Base-by-base conservation (phyloP, 495 filamentous ascomycete genomes). In the Chaetomium tenue region DNA sequence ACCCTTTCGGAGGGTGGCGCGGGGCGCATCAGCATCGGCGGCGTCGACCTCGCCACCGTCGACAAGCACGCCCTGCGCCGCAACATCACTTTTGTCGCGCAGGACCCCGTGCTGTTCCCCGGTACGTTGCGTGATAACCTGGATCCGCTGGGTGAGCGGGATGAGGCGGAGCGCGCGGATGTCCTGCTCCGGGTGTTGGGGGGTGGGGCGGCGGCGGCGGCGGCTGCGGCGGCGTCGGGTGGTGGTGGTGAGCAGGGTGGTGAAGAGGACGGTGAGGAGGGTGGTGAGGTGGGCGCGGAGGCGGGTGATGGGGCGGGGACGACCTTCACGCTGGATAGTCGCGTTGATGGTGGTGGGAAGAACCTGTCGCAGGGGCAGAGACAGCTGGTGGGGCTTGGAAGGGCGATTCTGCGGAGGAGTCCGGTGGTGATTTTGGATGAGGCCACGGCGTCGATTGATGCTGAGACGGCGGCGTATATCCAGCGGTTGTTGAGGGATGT, bases 401-500 rank as follows among this genome's bases (percentile, higher is more conserved):
- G 84, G 12, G 84, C 85, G 0, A 79, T 88, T 15, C 76, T 87
- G n/a, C 72, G 83, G 39, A 73, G 81, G n/a, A 83, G 82, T 22
- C 81, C 81, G 57, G 79, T 88, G 40, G 81, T 88, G 28, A 75
- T 92, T 51, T 73, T 92, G 65, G 89, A 92, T 66, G 89, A 92
- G 74, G 91, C 91, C 20, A 96, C 91, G n/a, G 91, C 91, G 18
- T 89, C 86, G 16, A 91, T 96, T 64, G 91, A 96, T 68, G 82
- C 82, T 65, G 86, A 88, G 72, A 94, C 89, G 1, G 89, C 89
- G n/a, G 75, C 84, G 68, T 81, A 87, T 60, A 91, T 94, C 53
- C 91, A 96, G 78, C 80, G 86, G 68, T 78, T 94, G 40, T 71
- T 96, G 60, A 75, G 88, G 37, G 87, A 90, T 67, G 91, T 93